Evolutionary conservation across 306 rosid genomes (phyloP).

Genomic region (Crotalaria pallida): DNA sequence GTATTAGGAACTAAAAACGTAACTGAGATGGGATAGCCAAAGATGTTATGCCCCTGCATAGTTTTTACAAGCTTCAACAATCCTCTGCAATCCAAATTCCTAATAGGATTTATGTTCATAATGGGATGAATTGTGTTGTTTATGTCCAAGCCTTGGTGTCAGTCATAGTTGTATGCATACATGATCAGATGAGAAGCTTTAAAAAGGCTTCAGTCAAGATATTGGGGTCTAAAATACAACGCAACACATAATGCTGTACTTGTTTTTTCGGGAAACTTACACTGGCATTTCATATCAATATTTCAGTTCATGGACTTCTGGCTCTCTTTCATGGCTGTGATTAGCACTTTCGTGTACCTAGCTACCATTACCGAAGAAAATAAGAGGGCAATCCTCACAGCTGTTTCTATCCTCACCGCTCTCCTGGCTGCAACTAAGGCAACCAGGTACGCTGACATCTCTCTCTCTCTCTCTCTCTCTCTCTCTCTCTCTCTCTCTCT

Average conservation of each 20-base stretch:
- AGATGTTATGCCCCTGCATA: background rate
- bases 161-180: background rate
- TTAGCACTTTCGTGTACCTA: conserved; percentile 81
- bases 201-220: background rate
- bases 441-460: conserved; percentile 51
- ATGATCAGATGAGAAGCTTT: conserved; percentile 10
- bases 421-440: conserved; percentile 81
- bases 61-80: background rate
- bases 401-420: conserved; percentile 83
- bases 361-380: conserved; percentile 62
- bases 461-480: background rate
- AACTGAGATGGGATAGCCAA: conserved; percentile 1
- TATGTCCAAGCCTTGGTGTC: background rate
- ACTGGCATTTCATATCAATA: conserved; percentile 11
- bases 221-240: background rate
- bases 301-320: conserved; percentile 98
- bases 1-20: background rate
- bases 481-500: too few species aligned
- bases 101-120: background rate
- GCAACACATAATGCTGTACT: background rate
- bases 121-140: background rate
- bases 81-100: background rate
- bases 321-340: conserved; percentile 98
- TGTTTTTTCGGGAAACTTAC: conserved; percentile 1
- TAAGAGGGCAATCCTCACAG: conserved; percentile 83